A percentile compares a stretch with the other conserved stretches of the same genome.
Evolutionary conservation across 495 filamentous ascomycete genomes (phyloP).

Genomic region (Penicillium desertorum): DNA sequence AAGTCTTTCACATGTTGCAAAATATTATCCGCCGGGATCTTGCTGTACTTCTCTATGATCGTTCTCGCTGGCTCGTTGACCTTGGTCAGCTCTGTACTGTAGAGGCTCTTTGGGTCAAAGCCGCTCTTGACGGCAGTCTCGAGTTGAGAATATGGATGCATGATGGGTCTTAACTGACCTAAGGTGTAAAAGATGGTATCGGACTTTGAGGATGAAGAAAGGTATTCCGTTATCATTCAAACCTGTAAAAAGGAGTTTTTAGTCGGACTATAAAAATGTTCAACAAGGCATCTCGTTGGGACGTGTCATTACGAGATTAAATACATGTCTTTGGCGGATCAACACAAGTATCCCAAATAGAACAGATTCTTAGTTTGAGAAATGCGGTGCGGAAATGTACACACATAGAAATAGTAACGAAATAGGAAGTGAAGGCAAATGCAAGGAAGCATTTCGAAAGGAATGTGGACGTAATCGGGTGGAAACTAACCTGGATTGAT

Average conservation of each 20-base stretch:
- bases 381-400: not conserved
- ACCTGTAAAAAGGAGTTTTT: too few relatives aligned
- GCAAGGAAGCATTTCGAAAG: not conserved
- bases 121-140: not conserved
- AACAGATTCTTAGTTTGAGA: not conserved
- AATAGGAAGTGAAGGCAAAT: too few relatives aligned
- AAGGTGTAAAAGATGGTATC: not conserved
- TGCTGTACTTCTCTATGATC: conserved; percentile 12
- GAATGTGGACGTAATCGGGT: not conserved
- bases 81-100: conserved; percentile 1
- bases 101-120: conserved; percentile 5
- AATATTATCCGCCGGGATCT: conserved; percentile 4
- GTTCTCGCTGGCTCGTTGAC: conserved; percentile 4
- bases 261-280: too few relatives aligned
- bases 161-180: not conserved
- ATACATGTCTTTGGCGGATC: not conserved
- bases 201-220: not conserved
- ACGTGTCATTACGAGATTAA: not conserved
- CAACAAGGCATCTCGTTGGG: not conserved
- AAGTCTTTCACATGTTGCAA: conserved; percentile 14
- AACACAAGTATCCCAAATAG: not conserved
- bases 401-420: not conserved
- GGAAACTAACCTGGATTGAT: not conserved
- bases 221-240: not conserved
- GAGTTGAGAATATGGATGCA: conserved; percentile 4